Base-by-base conservation (phyloP, 495 filamentous ascomycete species). In the Podospora pseudopauciseta region DNA sequence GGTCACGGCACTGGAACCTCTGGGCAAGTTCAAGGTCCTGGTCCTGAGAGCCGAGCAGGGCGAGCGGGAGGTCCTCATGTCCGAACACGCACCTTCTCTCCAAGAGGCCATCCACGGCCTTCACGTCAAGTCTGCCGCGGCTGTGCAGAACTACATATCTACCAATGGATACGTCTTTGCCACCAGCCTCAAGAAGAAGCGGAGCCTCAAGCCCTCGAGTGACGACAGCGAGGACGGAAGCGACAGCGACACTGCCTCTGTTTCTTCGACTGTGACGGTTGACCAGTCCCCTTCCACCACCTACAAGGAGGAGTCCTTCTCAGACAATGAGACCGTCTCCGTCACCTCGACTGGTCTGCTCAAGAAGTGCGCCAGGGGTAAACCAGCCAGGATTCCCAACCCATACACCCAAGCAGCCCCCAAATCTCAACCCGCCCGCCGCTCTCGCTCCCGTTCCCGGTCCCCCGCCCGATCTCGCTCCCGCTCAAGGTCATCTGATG, bases 391-490 rank as follows among this genome's bases (percentile, higher is more conserved):
- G 60, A 3, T 49, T 19, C 7, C 30, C 20, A 65, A 60, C 15
- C 30, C 20, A 65, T 56, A 49, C 20, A 28, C 3, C 39, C 59
- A 28, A 16, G 59, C 15, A 18, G 2, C 59, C 13, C 28, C 59
- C 59, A 61, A 61, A n/a, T n/a, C 61, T 34, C 23, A 63, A 27
- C 4, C 60, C 18, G 60, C 16, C 60, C 39, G 39, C 9, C 71
- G 72, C 49, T 64, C 74, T 5, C 69, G 68, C 26, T 71, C 69
- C n/a, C 68, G 67, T 26, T 72, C 72, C 7, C 72, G 72, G 6
- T 82, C 81, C 6, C 74, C 74, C 9, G 79, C 80, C 18, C 70
- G 70, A 4, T 81, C 78, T 1, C 71, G 65, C 16, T 74, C 74
- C 1, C 73, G 57, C 19, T 55, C 55, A 26, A 55, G 65, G 28